phyloP scores from a whole-genome alignment of 805 yeast genomes.

The Ogataea polymorpha region DNA sequence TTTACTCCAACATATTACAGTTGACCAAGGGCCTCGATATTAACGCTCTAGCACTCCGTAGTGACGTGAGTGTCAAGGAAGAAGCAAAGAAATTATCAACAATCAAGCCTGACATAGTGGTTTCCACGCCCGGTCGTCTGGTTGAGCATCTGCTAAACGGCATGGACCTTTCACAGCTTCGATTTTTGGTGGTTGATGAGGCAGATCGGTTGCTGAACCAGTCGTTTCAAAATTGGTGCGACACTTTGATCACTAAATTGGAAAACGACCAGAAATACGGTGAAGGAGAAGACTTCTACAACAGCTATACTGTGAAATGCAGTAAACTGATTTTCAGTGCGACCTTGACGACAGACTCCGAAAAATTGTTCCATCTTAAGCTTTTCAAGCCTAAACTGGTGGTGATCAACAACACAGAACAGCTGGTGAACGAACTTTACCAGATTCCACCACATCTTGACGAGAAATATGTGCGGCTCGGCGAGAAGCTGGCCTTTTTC shows the following conservation, averaged over 20 bases:
- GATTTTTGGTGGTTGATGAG: conserved; percentile 72
- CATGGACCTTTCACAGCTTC: conserved; percentile 50
- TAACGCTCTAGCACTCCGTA: conserved; percentile 58
- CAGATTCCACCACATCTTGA: conserved; percentile 53
- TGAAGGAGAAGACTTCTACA: conserved; percentile 24
- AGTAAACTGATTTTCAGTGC: conserved; percentile 83
- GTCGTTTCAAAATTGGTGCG: conserved; percentile 90
- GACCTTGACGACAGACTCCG: conserved; percentile 90
- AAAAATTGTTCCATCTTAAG: conserved; percentile 69
- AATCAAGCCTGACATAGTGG: conserved; percentile 57
- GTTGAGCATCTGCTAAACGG: conserved; percentile 62
- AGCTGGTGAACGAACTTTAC: conserved; percentile 52
- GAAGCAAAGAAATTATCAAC: conserved; percentile 54
- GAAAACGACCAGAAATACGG: conserved; percentile 34
- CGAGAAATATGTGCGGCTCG: conserved; percentile 29
- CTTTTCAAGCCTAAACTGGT: conserved; percentile 70
- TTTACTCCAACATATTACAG: conserved; percentile 56
- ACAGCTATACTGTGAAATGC: conserved; percentile 38
- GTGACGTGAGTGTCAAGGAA: conserved; percentile 50
- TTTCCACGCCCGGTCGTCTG: conserved; percentile 76
- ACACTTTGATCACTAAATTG: conserved; percentile 43
- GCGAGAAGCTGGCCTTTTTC: conserved; percentile 34
- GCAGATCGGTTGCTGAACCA: conserved; percentile 83
- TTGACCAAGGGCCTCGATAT: conserved; percentile 68
- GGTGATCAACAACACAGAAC: conserved; percentile 56